A percentile compares a stretch with the other conserved stretches of the same genome.
Conservation (phyloP, 2,329 filamentous ascomycete species). For the Apiospora pterosperma region DNA sequence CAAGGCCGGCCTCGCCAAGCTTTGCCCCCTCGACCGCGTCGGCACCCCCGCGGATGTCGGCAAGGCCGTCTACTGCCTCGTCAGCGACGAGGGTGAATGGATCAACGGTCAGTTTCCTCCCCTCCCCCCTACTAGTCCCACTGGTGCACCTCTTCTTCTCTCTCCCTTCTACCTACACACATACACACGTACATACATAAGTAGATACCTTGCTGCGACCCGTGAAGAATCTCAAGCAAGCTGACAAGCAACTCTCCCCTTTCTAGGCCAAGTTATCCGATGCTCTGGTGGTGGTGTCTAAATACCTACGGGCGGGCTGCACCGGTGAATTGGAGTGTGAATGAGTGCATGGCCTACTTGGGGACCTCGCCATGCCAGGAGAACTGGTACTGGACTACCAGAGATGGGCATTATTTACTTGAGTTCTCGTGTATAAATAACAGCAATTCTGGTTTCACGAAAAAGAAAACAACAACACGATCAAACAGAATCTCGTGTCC, state of each 20-base stretch:
- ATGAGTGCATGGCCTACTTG: neutral
- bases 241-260: neutral
- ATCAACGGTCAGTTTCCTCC: conserved; percentile 51
- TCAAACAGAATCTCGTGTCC: neutral
- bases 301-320: neutral
- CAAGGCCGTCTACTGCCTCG: conserved; percentile 52
- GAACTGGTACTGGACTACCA: neutral
- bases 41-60: conserved; percentile 57
- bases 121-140: conserved; percentile 4
- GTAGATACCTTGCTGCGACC: neutral
- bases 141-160: neutral
- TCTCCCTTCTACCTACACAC: neutral
- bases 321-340: neutral
- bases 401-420: neutral
- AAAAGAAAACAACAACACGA: neutral
- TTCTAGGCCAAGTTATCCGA: conserved; percentile 29
- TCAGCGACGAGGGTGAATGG: conserved; percentile 59
- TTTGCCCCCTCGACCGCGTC: conserved; percentile 58
- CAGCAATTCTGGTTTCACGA: neutral
- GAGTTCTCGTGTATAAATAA: neutral
- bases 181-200: neutral
- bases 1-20: conserved; percentile 50
- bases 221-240: neutral
- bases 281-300: conserved; percentile 30
- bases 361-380: neutral